Evolutionary conservation across 2,329 filamentous ascomycete species (phyloP).

Genomic region (Dendrostoma leiphaemia): DNA sequence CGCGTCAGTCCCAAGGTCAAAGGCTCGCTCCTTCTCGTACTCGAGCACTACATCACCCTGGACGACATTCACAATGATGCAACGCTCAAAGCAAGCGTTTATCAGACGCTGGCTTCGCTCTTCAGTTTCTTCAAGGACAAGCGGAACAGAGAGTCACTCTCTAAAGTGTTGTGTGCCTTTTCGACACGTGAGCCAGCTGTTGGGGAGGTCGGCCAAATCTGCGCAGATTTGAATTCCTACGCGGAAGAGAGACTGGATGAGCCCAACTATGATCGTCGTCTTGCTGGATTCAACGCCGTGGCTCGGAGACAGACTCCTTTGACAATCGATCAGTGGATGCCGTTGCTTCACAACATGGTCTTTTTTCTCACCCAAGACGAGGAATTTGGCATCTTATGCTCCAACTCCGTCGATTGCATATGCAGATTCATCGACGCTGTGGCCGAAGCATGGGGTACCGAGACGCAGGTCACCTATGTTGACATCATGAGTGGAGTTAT

Average conservation of each 20-base stretch:
- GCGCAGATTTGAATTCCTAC: conserved; percentile 78
- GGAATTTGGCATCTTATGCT: conserved; percentile 78
- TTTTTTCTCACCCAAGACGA: conserved; percentile 84
- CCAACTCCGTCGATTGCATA: conserved; percentile 78
- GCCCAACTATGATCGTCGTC: conserved; percentile 80
- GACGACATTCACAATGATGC: conserved; percentile 55
- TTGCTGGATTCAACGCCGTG: conserved; percentile 73
- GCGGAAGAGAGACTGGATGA: conserved; percentile 72
- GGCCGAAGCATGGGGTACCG: conserved; percentile 38
- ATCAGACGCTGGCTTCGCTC: conserved; percentile 71
- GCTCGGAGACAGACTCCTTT: conserved; percentile 61
- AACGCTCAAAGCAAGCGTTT: conserved; percentile 63
- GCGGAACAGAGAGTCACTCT: conserved; percentile 70
- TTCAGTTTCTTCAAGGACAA: conserved; percentile 90
- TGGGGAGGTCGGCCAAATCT: conserved; percentile 65
- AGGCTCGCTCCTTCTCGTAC: conserved; percentile 72
- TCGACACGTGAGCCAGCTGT: conserved; percentile 62
- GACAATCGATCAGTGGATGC: conserved; percentile 76
- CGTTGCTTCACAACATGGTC: conserved; percentile 83
- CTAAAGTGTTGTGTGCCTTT: conserved; percentile 70
- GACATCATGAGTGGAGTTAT: conserved; percentile 62
- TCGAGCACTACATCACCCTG: conserved; percentile 76
- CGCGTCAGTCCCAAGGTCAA: conserved; percentile 82
- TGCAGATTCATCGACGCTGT: conserved; percentile 72
- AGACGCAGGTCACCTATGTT: conserved; percentile 48